phyloP scores from a whole-genome alignment of 306 rosid genomes.

The Prunus fruticosa region DNA sequence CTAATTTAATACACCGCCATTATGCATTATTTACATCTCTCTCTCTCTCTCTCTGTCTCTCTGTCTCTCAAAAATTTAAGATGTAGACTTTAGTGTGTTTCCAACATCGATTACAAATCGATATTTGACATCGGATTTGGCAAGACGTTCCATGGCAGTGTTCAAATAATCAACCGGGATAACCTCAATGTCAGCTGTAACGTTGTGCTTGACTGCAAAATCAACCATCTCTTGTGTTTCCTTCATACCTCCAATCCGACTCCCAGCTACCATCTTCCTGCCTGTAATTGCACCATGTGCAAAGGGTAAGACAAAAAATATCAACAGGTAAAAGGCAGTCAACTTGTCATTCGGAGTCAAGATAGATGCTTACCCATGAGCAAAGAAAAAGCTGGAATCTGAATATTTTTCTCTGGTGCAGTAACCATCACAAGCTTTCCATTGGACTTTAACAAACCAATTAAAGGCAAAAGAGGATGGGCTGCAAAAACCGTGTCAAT shows the following conservation, averaged over 20 bases:
- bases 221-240: slow-evolving; percentile 49
- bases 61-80: not conserved
- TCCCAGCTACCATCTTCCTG: slow-evolving; percentile 33
- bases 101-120: slow-evolving; percentile 49
- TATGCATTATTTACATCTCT: no score
- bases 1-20: no score
- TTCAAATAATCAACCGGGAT: slow-evolving; percentile 34
- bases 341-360: no score
- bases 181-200: slow-evolving; percentile 51
- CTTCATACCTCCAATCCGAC: slow-evolving; percentile 24
- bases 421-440: slow-evolving; percentile 44
- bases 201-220: slow-evolving; percentile 45
- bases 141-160: slow-evolving; percentile 21
- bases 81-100: slow-evolving; percentile 24
- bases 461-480: slow-evolving; percentile 25
- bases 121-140: slow-evolving; percentile 29
- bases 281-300: not conserved
- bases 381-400: slow-evolving; percentile 28
- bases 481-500: not conserved
- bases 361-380: slow-evolving; percentile 23
- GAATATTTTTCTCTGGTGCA: slow-evolving; percentile 20
- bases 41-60: no score
- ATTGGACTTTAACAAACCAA: slow-evolving; percentile 18
- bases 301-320: no score
- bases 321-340: no score